Evolutionary conservation across 2,329 filamentous ascomycete species (phyloP).

Genomic region (Coniella vitis): DNA sequence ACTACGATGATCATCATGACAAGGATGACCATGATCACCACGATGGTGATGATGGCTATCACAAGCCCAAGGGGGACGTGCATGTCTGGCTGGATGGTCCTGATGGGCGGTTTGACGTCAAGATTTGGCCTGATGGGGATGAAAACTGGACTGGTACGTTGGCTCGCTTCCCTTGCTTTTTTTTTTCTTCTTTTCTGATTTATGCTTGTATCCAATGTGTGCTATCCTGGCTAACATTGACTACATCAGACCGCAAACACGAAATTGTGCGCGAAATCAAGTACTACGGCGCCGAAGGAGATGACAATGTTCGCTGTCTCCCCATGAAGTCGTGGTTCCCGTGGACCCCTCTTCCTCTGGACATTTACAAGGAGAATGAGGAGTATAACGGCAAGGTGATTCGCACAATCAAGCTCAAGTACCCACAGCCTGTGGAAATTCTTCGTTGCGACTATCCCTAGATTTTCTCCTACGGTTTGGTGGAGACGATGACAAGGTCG

Average conservation of each 20-base stretch:
- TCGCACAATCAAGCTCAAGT: constrained; percentile 6
- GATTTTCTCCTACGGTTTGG: too few relatives aligned
- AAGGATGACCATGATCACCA: too few relatives aligned
- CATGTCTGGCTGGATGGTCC: constrained; percentile 2
- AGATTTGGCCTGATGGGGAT: constrained; percentile 14
- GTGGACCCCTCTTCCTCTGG: constrained; percentile 9
- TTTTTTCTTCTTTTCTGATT: too few relatives aligned
- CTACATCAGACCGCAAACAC: constrained; percentile 4
- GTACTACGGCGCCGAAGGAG: constrained; percentile 9
- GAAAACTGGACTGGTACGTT: constrained; percentile 14
- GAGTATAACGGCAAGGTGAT: constrained; percentile 7
- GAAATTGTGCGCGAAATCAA: constrained; percentile 11
- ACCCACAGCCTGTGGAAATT: constrained; percentile 11
- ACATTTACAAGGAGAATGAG: constrained; percentile 6
- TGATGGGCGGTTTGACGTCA: constrained; percentile 7
- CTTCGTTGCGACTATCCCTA: constrained; percentile 14
- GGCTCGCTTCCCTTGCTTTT: not conserved
- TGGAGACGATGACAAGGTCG: too few relatives aligned
- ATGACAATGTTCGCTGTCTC: constrained; percentile 8
- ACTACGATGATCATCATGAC: not conserved
- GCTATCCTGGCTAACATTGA: not conserved
- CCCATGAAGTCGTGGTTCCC: constrained; percentile 13
- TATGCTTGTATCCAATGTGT: not conserved
- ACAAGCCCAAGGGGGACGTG: constrained; percentile 3
- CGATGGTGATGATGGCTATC: not conserved